Evolutionary conservation across 495 filamentous ascomycete genomes (phyloP), one percentile per base, ranked within the genome.

Genomic region (Xylaria nigripes): DNA sequence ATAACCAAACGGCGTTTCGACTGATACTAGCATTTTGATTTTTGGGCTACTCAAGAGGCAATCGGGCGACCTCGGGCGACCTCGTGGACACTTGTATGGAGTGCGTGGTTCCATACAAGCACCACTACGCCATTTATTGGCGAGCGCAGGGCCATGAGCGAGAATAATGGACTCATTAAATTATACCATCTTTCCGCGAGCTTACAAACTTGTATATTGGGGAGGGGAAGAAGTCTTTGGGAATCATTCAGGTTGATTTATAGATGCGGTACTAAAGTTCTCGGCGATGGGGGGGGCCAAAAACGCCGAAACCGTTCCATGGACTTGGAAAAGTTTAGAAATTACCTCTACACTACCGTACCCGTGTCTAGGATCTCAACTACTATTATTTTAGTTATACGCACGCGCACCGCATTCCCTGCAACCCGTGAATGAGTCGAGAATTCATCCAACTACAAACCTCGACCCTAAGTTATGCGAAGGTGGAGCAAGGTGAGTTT

Each of bases 11-110:
- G 54, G 54, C 54, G 54, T 57, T 51, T 51, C 29, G 48, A 24
- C 42, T 51, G 40, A 57, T 55, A 49, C 44, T 55, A 50, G 53
- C 53, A 55, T 55, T 55, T 53, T 46, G 40, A 51, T 47, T 51
- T 45, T 51, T 23, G 54, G 54, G 48, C 19, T 51, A 50, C 16
- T 43, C 45, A 29, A 51, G 41, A 57, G 54, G 48, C 34, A 41
- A 45, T 47, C 48, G 54, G 54, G 54, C 38, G 46, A 45, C 51
- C 4, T 9, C 27, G 4, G 27, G 4, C 27, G 4, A 16, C 42
- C 42, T 47, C 16, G 18, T n/a, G 48, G 32, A 57, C 22, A 40
- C 38, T 55, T 57, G 48, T 57, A 43, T 19, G 32, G 40, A 57
- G 42, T n/a, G 48, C 24, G 48, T 27, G 45, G 19, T 2, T 45